A percentile compares a stretch with the other conserved stretches of the same genome.
phyloP scores from a whole-genome alignment of 257 asterid genomes.

The Striga asiatica region DNA sequence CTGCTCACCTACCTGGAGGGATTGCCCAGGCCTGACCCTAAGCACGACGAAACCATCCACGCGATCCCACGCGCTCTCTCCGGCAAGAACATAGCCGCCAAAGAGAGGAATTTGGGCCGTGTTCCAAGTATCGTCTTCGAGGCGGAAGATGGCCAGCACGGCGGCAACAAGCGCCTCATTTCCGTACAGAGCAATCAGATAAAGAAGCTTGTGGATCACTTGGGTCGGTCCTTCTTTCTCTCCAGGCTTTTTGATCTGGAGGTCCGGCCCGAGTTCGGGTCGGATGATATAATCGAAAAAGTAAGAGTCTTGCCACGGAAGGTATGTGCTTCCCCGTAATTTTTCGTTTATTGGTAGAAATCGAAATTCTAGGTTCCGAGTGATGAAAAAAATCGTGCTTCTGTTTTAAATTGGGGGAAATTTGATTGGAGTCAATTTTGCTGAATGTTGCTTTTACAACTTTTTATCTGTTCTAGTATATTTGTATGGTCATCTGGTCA shows the following conservation, averaged over 20 bases:
- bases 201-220: slow-evolving; percentile 72
- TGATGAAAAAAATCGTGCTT: no score
- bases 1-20: slow-evolving; percentile 46
- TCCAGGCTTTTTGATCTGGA: slow-evolving; percentile 72
- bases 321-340: slow-evolving; percentile 38
- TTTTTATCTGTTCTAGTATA: no score
- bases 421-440: no score
- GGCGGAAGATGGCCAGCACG: slow-evolving; percentile 90
- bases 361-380: no score
- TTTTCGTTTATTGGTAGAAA: no score
- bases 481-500: background rate
- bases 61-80: slow-evolving; percentile 63
- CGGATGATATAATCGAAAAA: slow-evolving; percentile 58
- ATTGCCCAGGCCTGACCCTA: slow-evolving; percentile 72
- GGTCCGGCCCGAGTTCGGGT: slow-evolving; percentile 47
- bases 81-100: slow-evolving; percentile 59
- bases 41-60: slow-evolving; percentile 57
- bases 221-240: slow-evolving; percentile 65
- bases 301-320: slow-evolving; percentile 79
- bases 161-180: slow-evolving; percentile 87
- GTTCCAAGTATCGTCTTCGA: slow-evolving; percentile 89
- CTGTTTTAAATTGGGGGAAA: no score
- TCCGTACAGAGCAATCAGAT: slow-evolving; percentile 80
- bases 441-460: no score
- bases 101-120: slow-evolving; percentile 63